phyloP scores from a whole-genome alignment of 352 stramenopile genomes.

The Phytophthora tubulina region DNA sequence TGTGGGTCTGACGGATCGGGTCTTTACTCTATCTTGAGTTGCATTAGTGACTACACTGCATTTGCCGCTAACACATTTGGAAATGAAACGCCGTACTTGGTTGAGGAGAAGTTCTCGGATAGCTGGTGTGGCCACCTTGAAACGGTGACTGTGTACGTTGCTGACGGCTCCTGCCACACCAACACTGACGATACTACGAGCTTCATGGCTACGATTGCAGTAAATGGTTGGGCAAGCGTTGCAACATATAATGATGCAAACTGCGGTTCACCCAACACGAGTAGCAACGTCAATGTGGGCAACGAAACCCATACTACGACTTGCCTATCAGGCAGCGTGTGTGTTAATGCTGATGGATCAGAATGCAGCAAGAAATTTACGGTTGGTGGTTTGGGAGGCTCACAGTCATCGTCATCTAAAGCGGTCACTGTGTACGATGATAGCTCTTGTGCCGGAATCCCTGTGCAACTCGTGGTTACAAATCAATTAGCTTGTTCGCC shows the following conservation, averaged over 20 bases:
- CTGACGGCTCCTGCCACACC: conserved; percentile 4
- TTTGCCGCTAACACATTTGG: conserved; percentile 2
- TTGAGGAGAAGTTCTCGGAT: conserved; percentile 15
- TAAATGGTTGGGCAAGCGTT: not conserved
- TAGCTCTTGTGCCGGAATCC: conserved; percentile 2
- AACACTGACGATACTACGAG: conserved; percentile 11
- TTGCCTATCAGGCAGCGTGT: not conserved
- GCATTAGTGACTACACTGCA: not conserved
- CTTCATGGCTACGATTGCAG: conserved; percentile 3
- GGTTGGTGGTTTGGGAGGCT: conserved; percentile 9
- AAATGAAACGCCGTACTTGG: conserved; percentile 12
- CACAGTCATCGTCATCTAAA: not conserved
- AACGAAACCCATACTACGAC: not conserved
- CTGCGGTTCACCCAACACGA: not conserved
- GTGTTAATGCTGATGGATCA: conserved; percentile 1
- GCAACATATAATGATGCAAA: conserved; percentile 2
- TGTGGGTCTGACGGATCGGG: not conserved
- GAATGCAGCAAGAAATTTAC: conserved; percentile 11
- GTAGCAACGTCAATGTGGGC: not conserved
- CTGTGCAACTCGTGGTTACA: conserved; percentile 12
- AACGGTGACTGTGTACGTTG: conserved; percentile 6
- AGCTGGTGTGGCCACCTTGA: not conserved
- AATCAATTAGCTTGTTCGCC: conserved; percentile 9
- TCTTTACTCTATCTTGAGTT: conserved; percentile 6
- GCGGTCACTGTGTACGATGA: conserved; percentile 3